Conservation (phyloP, 208 protist species). For the Trypanosoma vivax region DNA sequence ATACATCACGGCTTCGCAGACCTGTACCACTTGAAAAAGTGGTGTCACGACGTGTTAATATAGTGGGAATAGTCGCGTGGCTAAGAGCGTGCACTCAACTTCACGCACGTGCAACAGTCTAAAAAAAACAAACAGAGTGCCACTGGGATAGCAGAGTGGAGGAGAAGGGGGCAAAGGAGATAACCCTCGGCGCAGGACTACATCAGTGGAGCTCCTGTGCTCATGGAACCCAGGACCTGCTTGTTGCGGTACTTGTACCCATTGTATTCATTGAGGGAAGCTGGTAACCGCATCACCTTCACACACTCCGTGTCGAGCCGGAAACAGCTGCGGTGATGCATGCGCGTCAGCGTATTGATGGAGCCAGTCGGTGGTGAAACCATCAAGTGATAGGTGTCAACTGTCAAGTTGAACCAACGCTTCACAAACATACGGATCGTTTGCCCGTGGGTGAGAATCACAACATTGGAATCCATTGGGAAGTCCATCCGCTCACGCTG, state of each 20-base stretch:
- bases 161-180: constrained; percentile 2
- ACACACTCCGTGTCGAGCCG: constrained; percentile 63
- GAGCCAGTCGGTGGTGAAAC: constrained; percentile 59
- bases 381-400: constrained; percentile 88
- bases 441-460: constrained; percentile 86
- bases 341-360: constrained; percentile 59
- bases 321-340: constrained; percentile 76
- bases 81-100: no score
- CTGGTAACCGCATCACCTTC: constrained; percentile 59
- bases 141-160: constrained; percentile 2
- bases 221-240: constrained; percentile 81
- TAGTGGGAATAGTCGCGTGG: no score
- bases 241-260: constrained; percentile 89
- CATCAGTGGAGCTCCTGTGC: constrained; percentile 84
- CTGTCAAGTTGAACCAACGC: constrained; percentile 88
- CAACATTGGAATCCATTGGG: constrained; percentile 81
- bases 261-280: constrained; percentile 81
- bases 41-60: no score
- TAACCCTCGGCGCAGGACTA: constrained; percentile 16
- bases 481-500: constrained; percentile 75
- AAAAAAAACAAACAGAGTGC: not conserved
- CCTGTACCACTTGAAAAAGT: no score
- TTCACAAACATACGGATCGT: constrained; percentile 88
- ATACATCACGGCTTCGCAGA: no score
- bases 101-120: not conserved